phyloP scores from a whole-genome alignment of 768 basidiomycete species.

The Russula sp. region DNA sequence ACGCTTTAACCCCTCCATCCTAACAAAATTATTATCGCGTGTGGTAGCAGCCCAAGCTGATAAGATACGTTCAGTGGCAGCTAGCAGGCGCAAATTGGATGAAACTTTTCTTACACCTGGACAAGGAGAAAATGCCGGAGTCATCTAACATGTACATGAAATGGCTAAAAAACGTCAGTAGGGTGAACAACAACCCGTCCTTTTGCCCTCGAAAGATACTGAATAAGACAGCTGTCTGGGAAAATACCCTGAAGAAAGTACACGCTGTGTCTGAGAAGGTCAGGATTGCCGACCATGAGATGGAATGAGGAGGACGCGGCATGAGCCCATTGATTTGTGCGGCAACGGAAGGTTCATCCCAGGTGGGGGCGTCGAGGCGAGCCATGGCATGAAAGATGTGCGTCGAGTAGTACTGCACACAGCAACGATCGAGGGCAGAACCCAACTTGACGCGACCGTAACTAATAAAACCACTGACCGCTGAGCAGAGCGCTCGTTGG shows the following conservation, averaged over 20 bases:
- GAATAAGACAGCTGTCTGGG: conserved; percentile 56
- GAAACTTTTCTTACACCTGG: not conserved
- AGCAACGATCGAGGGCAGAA: conserved; percentile 49
- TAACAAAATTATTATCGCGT: conserved; percentile 50
- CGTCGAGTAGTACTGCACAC: conserved; percentile 53
- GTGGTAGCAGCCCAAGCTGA: conserved; percentile 70
- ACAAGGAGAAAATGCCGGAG: conserved; percentile 35
- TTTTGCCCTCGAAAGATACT: conserved; percentile 51
- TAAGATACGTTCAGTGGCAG: too few relatives aligned
- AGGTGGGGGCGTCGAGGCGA: conserved; percentile 71
- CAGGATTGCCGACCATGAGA: conserved; percentile 56
- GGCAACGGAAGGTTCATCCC: conserved; percentile 57
- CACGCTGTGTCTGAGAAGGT: conserved; percentile 35
- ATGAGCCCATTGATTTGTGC: conserved; percentile 54
- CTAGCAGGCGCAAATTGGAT: not conserved
- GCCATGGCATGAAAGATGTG: conserved; percentile 61
- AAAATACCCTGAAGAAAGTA: conserved; percentile 42
- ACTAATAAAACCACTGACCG: conserved; percentile 28
- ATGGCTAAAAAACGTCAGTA: conserved; percentile 44
- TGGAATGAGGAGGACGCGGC: conserved; percentile 32
- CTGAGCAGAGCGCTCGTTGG: conserved; percentile 43
- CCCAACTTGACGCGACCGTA: too few relatives aligned
- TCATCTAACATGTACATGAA: too few relatives aligned
- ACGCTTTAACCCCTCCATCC: conserved; percentile 56
- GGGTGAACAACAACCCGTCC: conserved; percentile 54